Base-by-base conservation (phyloP, 1,139 yeast genomes). In the Blastobotrys capitulatus region DNA sequence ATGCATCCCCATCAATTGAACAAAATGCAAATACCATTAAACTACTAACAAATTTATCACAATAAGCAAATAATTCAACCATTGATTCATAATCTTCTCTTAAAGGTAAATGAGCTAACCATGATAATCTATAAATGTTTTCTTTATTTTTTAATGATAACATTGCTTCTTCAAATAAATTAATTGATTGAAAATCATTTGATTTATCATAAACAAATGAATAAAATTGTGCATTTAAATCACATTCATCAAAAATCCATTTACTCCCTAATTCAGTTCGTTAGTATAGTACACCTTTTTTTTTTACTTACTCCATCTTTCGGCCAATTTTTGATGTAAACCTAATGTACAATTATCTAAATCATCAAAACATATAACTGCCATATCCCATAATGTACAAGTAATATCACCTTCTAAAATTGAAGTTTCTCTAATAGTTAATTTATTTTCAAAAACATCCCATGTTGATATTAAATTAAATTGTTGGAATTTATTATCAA, bases 391-490 rank as follows among this genome's bases (percentile, higher is more conserved):
- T 13, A 42, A 15, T 31, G 22, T 25, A 18, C 25, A 25, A 16
- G 36, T 12, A 22, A 41, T n/a, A 25, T 41, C 10, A 15, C 9
- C 32, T 12, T n/a, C 37, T 12, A 18, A 22, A 6, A 41, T 8
- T 2, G 36, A 9, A 12, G 12, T 7, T 6, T 41, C 25, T 10
- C 44, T 36, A 7, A 41, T 8, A 6, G 37, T 16, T 6, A 41
- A 13, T 15, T 25, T 7, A 6, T 41, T 25, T 26, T 10, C 26
- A 2, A 2, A 7, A 2, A 2, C 16, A 26, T 39, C 34, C 42
- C 42, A 39, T 27, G 19, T 4, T 32, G 42, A 18, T 15, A 26
- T 19, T 26, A 44, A 18, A 44, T 44, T 41, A 13, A 44, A 44
- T 27, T 26, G 18, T 10, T 12, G 2, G 3, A 19, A 25, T 27